These are phyloP conservation scores for Aspergillus diversus DNA, from an alignment of 495 filamentous ascomycete species.

Conservation along the genomic window DNA sequence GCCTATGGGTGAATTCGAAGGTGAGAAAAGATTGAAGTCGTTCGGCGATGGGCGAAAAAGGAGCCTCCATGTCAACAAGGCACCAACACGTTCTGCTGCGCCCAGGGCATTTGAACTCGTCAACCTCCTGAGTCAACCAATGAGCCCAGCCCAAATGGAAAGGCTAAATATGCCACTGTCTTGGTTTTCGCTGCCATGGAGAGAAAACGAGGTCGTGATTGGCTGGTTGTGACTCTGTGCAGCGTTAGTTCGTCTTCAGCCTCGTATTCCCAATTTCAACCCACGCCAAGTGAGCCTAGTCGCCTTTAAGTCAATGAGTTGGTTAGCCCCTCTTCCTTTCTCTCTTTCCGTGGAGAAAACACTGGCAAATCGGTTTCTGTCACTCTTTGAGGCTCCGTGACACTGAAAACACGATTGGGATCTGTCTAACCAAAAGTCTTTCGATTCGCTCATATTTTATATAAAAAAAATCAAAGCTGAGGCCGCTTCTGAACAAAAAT, in stretches of 20 bases:
- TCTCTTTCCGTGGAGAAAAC: not conserved
- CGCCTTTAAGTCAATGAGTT: not conserved
- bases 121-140: not conserved
- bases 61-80: too few relatives aligned
- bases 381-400: too few relatives aligned
- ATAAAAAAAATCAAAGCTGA: not conserved
- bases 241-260: not conserved
- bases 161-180: not conserved
- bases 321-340: not conserved
- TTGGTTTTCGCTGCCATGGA: not conserved
- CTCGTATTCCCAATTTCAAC: not conserved
- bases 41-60: too few relatives aligned
- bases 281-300: not conserved
- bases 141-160: not conserved
- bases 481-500: slow-evolving; percentile 1
- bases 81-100: too few relatives aligned
- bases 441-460: not conserved
- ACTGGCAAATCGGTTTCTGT: too few relatives aligned
- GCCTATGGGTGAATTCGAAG: too few relatives aligned
- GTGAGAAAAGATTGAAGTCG: too few relatives aligned
- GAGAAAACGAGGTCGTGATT: not conserved
- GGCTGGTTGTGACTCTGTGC: not conserved
- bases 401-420: too few relatives aligned
- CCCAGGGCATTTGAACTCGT: too few relatives aligned
- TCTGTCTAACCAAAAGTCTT: too few relatives aligned